Conservation (phyloP, 2,329 filamentous ascomycete species). For the Pseudocercospora cruenta region DNA sequence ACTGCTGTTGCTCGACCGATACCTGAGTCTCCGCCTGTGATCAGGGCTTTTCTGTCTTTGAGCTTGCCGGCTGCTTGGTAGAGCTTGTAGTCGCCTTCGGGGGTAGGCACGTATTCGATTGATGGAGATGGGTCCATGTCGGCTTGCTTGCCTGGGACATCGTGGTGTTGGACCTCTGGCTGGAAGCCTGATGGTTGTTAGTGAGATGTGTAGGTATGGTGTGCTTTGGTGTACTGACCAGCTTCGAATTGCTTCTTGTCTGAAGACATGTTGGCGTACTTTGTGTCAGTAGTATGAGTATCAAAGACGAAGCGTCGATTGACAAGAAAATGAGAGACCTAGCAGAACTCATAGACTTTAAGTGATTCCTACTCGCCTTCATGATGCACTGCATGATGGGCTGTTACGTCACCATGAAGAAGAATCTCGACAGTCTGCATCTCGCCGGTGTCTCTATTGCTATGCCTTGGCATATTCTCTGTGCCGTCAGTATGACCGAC, state of each 20-base stretch:
- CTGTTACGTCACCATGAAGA: not conserved
- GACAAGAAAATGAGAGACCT: not conserved
- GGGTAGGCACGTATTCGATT: conserved; percentile 68
- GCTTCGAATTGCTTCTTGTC: conserved; percentile 35
- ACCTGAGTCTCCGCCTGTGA: conserved; percentile 79
- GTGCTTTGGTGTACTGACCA: conserved; percentile 12
- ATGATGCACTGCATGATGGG: conserved; percentile 2
- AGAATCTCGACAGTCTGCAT: not conserved
- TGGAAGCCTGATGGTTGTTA: conserved; percentile 17
- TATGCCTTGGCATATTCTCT: not conserved
- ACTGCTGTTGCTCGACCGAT: conserved; percentile 77
- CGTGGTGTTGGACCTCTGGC: conserved; percentile 52
- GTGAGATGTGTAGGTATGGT: not conserved
- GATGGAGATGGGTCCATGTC: conserved; percentile 63
- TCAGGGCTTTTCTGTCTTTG: conserved; percentile 72
- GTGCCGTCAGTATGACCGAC: not conserved
- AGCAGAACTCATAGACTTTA: not conserved
- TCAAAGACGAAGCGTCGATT: not conserved
- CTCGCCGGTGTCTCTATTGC: not conserved
- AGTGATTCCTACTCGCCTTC: not conserved
- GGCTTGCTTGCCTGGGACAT: conserved; percentile 57
- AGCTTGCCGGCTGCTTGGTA: conserved; percentile 80
- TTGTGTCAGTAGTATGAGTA: not conserved
- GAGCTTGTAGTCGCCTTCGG: conserved; percentile 67
- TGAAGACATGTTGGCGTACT: conserved; percentile 29